Conservation (phyloP, 164 flowering plant species). For the Chimonanthus praecox region DNA sequence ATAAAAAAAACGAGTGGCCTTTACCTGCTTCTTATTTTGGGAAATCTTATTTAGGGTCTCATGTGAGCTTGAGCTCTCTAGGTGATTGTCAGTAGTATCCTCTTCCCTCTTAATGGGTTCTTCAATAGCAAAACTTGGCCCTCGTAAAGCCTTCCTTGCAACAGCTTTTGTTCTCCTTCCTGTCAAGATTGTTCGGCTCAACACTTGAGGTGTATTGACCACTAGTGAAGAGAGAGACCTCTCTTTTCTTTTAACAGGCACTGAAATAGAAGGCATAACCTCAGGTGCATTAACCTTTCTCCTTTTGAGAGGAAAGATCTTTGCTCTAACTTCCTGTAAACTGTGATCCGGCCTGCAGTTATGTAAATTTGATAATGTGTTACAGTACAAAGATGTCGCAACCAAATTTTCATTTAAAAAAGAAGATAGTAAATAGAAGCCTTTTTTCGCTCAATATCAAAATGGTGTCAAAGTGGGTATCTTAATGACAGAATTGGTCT, state of each 20-base stretch:
- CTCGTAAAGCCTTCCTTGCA: slow-evolving; percentile 54
- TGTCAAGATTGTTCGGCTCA: slow-evolving; percentile 56
- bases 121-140: slow-evolving; percentile 43
- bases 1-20: background rate
- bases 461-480: too few species aligned
- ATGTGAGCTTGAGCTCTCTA: slow-evolving; percentile 62
- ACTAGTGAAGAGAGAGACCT: slow-evolving; percentile 50
- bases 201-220: slow-evolving; percentile 39
- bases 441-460: too few species aligned
- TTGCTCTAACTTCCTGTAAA: slow-evolving; percentile 78
- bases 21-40: slow-evolving; percentile 60
- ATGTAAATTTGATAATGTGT: slow-evolving; percentile 2
- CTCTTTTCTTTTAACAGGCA: slow-evolving; percentile 69
- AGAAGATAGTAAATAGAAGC: background rate
- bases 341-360: slow-evolving; percentile 83
- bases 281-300: slow-evolving; percentile 61
- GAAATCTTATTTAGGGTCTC: slow-evolving; percentile 39
- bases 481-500: too few species aligned
- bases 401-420: background rate
- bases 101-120: slow-evolving; percentile 51
- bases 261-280: slow-evolving; percentile 33
- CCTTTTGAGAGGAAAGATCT: slow-evolving; percentile 70
- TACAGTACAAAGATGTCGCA: background rate
- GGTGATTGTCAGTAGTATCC: slow-evolving; percentile 35
- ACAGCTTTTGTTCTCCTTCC: slow-evolving; percentile 71